Evolutionary conservation across 768 basidiomycete species (phyloP).

Genomic region (Termitomyces sp.): DNA sequence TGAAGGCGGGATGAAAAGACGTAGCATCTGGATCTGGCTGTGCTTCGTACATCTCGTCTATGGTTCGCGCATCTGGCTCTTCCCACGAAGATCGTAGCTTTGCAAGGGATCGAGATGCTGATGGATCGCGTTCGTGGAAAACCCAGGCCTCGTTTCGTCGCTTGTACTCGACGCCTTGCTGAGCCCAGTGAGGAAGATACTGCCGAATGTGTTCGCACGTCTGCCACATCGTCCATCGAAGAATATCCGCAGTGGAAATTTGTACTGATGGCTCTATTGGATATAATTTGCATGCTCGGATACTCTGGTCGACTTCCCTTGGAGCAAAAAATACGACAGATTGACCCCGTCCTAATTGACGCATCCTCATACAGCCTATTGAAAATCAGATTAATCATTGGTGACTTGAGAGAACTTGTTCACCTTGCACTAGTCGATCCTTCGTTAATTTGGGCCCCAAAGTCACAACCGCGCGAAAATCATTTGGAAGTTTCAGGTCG

Average conservation of each 20-base stretch:
- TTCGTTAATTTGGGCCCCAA: constrained; percentile 46
- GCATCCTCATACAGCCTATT: constrained; percentile 49
- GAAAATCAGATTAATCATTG: neutral
- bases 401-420: constrained; percentile 23
- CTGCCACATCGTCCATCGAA: constrained; percentile 39
- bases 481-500: constrained; percentile 40
- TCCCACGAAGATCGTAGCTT: constrained; percentile 25
- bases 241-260: neutral
- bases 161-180: constrained; percentile 29
- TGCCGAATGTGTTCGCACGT: constrained; percentile 38
- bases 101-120: constrained; percentile 7
- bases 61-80: constrained; percentile 28
- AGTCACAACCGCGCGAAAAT: constrained; percentile 39
- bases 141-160: constrained; percentile 18
- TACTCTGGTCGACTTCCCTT: constrained; percentile 29
- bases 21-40: neutral
- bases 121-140: neutral
- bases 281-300: constrained; percentile 32
- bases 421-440: constrained; percentile 46
- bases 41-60: constrained; percentile 31
- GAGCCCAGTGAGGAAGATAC: constrained; percentile 33
- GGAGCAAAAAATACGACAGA: constrained; percentile 44
- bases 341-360: constrained; percentile 40
- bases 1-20: constrained; percentile 3
- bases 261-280: constrained; percentile 1